A percentile compares a stretch with the other conserved stretches of the same genome.
These are phyloP conservation scores for Didymella arachidicola DNA, from an alignment of 2,329 filamentous ascomycete species.

Conservation along the genomic window DNA sequence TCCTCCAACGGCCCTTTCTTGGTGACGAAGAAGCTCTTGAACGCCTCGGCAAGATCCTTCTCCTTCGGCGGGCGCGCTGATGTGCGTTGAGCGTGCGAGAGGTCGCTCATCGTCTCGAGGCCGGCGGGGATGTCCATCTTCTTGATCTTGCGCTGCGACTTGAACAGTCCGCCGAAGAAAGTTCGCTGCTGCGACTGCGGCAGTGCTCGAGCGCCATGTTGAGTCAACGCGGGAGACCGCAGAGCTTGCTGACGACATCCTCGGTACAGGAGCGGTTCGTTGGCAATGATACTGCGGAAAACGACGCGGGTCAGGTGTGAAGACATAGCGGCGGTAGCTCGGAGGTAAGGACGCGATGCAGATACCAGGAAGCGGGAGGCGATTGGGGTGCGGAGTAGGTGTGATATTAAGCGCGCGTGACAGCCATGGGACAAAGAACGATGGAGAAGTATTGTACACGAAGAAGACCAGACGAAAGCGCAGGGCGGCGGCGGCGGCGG, in stretches of 20 bases:
- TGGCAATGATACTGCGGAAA: slow-evolving; percentile 64
- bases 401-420: background rate
- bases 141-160: slow-evolving; percentile 65
- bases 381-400: background rate
- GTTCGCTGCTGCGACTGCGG: slow-evolving; percentile 57
- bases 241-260: slow-evolving; percentile 52
- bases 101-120: slow-evolving; percentile 73
- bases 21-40: slow-evolving; percentile 40
- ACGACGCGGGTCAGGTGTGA: slow-evolving; percentile 68
- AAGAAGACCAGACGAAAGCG: slow-evolving; percentile 17
- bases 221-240: slow-evolving; percentile 30
- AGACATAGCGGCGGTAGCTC: slow-evolving; percentile 56
- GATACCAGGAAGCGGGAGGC: background rate
- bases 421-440: background rate
- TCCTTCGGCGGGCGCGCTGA: slow-evolving; percentile 69
- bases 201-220: slow-evolving; percentile 31
- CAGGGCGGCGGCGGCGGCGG: slow-evolving; percentile 8
- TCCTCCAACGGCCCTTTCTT: slow-evolving; percentile 37
- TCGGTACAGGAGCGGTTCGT: slow-evolving; percentile 57
- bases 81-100: slow-evolving; percentile 69
- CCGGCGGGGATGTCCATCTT: slow-evolving; percentile 73
- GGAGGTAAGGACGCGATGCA: background rate
- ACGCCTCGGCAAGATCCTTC: slow-evolving; percentile 68
- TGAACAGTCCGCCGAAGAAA: slow-evolving; percentile 72
- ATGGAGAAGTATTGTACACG: slow-evolving; percentile 28